Percentiles rank a stretch among this genome's conserved stretches.
phyloP scores from a whole-genome alignment of 1,284 basidiomycete genomes.

The Leucoagaricus sp. region DNA sequence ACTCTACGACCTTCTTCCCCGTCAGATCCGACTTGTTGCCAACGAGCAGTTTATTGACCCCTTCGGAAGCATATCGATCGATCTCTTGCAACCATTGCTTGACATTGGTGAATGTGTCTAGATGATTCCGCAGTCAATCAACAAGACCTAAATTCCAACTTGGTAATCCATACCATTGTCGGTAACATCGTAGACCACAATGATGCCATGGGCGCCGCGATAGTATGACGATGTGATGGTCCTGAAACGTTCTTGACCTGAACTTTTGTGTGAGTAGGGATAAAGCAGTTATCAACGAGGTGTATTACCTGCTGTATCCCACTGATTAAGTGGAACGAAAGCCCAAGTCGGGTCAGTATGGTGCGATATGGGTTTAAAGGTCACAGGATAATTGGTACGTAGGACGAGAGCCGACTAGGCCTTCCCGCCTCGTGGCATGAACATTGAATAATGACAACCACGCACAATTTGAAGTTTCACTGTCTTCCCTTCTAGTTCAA shows the following conservation, averaged over 20 bases:
- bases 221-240: slow-evolving; percentile 98
- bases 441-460: slow-evolving; percentile 16
- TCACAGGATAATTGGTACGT: slow-evolving; percentile 11
- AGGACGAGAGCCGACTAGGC: background rate
- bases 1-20: slow-evolving; percentile 99
- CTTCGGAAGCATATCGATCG: slow-evolving; percentile 98
- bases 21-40: slow-evolving; percentile 99
- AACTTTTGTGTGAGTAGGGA: slow-evolving; percentile 16
- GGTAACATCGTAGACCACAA: slow-evolving; percentile 99
- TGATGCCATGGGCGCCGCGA: slow-evolving; percentile 95
- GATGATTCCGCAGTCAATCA: slow-evolving; percentile 14
- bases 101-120: slow-evolving; percentile 97
- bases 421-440: slow-evolving; percentile 15
- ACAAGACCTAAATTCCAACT: slow-evolving; percentile 10
- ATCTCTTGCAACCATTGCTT: slow-evolving; percentile 99
- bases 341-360: slow-evolving; percentile 13
- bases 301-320: slow-evolving; percentile 88
- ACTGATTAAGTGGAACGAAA: slow-evolving; percentile 48
- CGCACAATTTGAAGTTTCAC: slow-evolving; percentile 99
- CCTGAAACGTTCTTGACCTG: slow-evolving; percentile 95
- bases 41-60: slow-evolving; percentile 97
- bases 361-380: slow-evolving; percentile 6
- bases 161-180: slow-evolving; percentile 74
- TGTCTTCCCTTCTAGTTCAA: slow-evolving; percentile 99
- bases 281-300: slow-evolving; percentile 9